phyloP scores from a whole-genome alignment of 352 stramenopile species.

The Aphanomyces euteiches region DNA sequence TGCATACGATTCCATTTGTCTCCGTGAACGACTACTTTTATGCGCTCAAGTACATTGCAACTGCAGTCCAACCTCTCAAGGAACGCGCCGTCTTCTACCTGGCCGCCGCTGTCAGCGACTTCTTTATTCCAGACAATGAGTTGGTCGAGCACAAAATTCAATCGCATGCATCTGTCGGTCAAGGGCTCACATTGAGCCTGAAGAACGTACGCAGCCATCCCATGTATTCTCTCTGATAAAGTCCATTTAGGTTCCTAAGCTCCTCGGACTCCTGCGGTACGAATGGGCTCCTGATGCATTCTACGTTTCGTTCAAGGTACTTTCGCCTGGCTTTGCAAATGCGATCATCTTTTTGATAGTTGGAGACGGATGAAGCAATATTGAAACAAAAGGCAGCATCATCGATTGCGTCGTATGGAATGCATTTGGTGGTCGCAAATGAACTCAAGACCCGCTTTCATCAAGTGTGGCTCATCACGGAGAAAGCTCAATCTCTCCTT shows the following conservation, averaged over 20 bases:
- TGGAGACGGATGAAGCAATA: conserved; percentile 96
- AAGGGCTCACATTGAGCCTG: conserved; percentile 82
- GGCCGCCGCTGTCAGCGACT: conserved; percentile 97
- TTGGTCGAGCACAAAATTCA: conserved; percentile 98
- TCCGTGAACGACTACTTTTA: conserved; percentile 97
- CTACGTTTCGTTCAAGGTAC: conserved; percentile 94
- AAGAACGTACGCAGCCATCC: conserved; percentile 44
- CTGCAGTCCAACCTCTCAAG: conserved; percentile 53
- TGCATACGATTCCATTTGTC: conserved; percentile 91
- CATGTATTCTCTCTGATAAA: neutral
- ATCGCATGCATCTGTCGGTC: conserved; percentile 55
- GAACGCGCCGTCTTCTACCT: conserved; percentile 90
- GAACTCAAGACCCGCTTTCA: conserved; percentile 93
- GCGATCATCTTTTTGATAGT: conserved; percentile 23
- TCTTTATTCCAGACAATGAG: conserved; percentile 91
- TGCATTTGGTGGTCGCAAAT: conserved; percentile 97
- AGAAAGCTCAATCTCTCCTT: conserved; percentile 49
- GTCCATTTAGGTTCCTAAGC: conserved; percentile 86
- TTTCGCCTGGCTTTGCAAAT: neutral
- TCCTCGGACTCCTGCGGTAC: conserved; percentile 86
- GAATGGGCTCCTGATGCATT: conserved; percentile 94
- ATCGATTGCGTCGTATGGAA: conserved; percentile 91
- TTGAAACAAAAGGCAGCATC: conserved; percentile 90
- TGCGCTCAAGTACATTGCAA: conserved; percentile 79
- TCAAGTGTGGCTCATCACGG: conserved; percentile 76